Conservation (phyloP, 2,329 filamentous ascomycete genomes). For the Berkeleyomyces basicola region DNA sequence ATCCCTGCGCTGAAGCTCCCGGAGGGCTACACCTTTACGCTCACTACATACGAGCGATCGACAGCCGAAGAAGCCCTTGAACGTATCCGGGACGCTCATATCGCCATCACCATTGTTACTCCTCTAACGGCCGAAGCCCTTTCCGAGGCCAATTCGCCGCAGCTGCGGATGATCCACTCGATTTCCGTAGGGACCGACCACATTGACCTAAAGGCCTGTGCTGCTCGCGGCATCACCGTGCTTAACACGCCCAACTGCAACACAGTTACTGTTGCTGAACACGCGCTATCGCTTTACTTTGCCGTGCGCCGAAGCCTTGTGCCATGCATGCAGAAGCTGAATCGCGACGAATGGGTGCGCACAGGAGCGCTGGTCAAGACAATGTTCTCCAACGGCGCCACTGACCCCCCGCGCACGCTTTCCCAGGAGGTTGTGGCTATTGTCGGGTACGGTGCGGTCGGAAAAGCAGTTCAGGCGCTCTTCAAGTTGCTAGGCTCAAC, state of each 20-base stretch:
- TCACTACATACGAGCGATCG: slow-evolving; percentile 6
- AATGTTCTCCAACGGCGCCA: background rate
- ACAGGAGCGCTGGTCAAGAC: slow-evolving; percentile 2
- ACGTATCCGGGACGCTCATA: slow-evolving; percentile 17
- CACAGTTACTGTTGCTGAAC: slow-evolving; percentile 64
- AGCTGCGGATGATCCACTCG: slow-evolving; percentile 16
- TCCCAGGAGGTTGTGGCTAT: slow-evolving; percentile 5
- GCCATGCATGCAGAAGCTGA: background rate
- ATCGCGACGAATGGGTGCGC: background rate
- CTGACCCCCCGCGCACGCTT: slow-evolving; percentile 1
- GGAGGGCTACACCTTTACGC: slow-evolving; percentile 6
- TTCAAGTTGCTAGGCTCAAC: slow-evolving; percentile 1
- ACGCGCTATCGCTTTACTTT: slow-evolving; percentile 59
- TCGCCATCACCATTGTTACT: slow-evolving; percentile 17
- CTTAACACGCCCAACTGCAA: slow-evolving; percentile 69
- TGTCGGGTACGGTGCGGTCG: slow-evolving; percentile 7
- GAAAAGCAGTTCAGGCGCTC: slow-evolving; percentile 1
- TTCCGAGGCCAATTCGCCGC: slow-evolving; percentile 12
- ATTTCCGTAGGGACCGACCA: slow-evolving; percentile 58
- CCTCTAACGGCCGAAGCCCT: slow-evolving; percentile 14
- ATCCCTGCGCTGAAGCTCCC: slow-evolving; percentile 10
- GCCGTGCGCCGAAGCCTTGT: slow-evolving; percentile 23
- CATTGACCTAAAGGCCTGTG: slow-evolving; percentile 59
- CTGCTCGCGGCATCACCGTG: slow-evolving; percentile 57
- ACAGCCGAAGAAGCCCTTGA: background rate